These are phyloP conservation scores for Naganishia kalamii DNA, from an alignment of 768 basidiomycete genomes.

Conservation along the genomic window DNA sequence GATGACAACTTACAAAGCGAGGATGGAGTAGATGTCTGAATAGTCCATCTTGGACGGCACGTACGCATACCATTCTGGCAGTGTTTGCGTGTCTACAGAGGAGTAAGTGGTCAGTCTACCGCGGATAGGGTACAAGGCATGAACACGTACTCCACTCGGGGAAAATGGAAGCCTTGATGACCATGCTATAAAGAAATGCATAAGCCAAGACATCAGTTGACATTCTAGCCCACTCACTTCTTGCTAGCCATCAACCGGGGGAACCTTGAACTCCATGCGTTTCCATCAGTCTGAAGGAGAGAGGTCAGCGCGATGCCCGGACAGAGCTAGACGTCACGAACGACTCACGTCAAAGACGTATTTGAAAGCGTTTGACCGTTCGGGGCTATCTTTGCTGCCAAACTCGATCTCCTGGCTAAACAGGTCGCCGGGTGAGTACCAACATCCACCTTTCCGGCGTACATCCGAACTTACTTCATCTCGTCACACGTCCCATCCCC, in stretches of 20 bases:
- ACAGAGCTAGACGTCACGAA: neutral
- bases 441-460: no score
- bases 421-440: no score
- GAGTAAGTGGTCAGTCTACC: neutral
- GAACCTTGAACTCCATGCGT: slow-evolving; percentile 48
- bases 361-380: slow-evolving; percentile 47
- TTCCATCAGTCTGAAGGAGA: slow-evolving; percentile 41
- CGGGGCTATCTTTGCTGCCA: slow-evolving; percentile 40
- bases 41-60: slow-evolving; percentile 48
- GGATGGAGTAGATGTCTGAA: slow-evolving; percentile 46
- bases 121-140: neutral
- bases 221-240: slow-evolving; percentile 46
- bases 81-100: slow-evolving; percentile 38
- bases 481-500: slow-evolving; percentile 46
- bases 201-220: no score
- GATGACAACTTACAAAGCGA: slow-evolving; percentile 44
- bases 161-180: slow-evolving; percentile 48
- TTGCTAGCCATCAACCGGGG: slow-evolving; percentile 46
- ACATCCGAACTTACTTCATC: slow-evolving; percentile 42
- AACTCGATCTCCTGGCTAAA: slow-evolving; percentile 39
- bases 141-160: slow-evolving; percentile 46
- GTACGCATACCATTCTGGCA: slow-evolving; percentile 48
- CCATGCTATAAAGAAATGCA: slow-evolving; percentile 33
- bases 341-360: slow-evolving; percentile 47
- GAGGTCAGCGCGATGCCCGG: neutral